Evolutionary conservation across 2,329 filamentous ascomycete species (phyloP).

Genomic region (Blumeria graminis): DNA sequence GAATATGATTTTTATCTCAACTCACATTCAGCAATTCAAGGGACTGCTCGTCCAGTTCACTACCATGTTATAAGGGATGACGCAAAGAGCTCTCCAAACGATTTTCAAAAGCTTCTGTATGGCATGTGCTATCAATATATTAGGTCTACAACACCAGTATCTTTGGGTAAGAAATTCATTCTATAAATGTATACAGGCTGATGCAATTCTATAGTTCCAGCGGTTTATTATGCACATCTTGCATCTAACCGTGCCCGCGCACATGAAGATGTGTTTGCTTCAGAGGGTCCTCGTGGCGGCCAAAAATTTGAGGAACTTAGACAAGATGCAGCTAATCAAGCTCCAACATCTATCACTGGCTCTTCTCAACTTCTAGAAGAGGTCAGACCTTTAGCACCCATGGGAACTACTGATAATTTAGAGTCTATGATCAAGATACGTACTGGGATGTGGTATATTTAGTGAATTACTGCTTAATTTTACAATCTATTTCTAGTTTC

Average conservation of each 20-base stretch:
- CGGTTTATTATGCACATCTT: constrained; percentile 89
- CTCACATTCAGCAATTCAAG: constrained; percentile 64
- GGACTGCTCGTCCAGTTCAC: constrained; percentile 75
- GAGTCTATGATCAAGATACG: constrained; percentile 8
- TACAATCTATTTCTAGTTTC: no score
- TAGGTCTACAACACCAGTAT: constrained; percentile 79
- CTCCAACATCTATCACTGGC: constrained; percentile 8
- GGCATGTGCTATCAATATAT: constrained; percentile 88
- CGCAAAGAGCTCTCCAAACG: constrained; percentile 36
- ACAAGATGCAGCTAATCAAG: constrained; percentile 6
- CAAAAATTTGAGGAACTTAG: constrained; percentile 18
- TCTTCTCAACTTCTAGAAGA: constrained; percentile 5
- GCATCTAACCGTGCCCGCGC: constrained; percentile 56
- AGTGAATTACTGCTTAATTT: background rate
- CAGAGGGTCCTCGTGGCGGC: constrained; percentile 20
- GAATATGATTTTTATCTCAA: constrained; percentile 23
- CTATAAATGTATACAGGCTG: constrained; percentile 18
- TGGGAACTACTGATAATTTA: constrained; percentile 7
- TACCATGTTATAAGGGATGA: constrained; percentile 83
- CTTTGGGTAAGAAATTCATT: constrained; percentile 17
- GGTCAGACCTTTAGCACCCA: constrained; percentile 10
- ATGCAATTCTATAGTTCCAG: constrained; percentile 26
- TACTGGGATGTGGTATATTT: constrained; percentile 16
- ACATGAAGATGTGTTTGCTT: constrained; percentile 34
- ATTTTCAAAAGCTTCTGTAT: constrained; percentile 73